phyloP scores from a whole-genome alignment of 1,284 basidiomycete species.

The Pyrrhoderma lamaoense region DNA sequence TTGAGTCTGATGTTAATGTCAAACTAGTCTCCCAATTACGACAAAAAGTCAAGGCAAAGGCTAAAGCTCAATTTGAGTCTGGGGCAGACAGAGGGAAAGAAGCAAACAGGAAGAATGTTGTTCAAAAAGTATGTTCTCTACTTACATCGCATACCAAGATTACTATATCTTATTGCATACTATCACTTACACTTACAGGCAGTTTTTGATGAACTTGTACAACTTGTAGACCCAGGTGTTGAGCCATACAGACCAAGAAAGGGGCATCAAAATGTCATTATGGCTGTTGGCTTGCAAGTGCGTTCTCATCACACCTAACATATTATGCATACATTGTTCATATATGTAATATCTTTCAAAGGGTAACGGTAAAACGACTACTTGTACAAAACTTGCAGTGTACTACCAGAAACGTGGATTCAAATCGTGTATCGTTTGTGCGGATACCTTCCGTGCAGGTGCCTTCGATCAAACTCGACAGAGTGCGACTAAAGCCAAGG shows the following conservation, averaged over 20 bases:
- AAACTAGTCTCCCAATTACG: constrained; percentile 87
- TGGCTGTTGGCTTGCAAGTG: constrained; percentile 95
- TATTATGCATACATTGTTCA: not conserved
- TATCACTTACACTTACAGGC: constrained; percentile 46
- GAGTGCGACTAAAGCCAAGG: constrained; percentile 95
- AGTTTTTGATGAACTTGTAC: constrained; percentile 94
- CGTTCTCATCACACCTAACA: constrained; percentile 19
- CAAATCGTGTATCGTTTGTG: constrained; percentile 98
- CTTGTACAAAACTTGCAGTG: constrained; percentile 94
- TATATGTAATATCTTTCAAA: constrained; percentile 28
- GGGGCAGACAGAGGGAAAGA: constrained; percentile 74
- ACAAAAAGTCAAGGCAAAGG: constrained; percentile 85
- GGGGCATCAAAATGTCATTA: constrained; percentile 91
- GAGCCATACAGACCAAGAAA: constrained; percentile 97
- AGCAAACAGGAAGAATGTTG: constrained; percentile 73
- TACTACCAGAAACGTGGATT: constrained; percentile 97
- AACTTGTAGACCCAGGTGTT: constrained; percentile 89
- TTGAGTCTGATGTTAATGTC: constrained; percentile 98
- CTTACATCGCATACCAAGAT: constrained; percentile 18
- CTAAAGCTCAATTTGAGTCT: constrained; percentile 68
- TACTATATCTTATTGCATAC: not conserved
- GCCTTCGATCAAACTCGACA: constrained; percentile 98
- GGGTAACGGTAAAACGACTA: constrained; percentile 98
- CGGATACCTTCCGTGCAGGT: constrained; percentile 98
- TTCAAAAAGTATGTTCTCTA: constrained; percentile 93